Evolutionary conservation across 192 early-diverging fungal genomes (phyloP).

Genomic region (Rhizoclosmatium sp.): DNA sequence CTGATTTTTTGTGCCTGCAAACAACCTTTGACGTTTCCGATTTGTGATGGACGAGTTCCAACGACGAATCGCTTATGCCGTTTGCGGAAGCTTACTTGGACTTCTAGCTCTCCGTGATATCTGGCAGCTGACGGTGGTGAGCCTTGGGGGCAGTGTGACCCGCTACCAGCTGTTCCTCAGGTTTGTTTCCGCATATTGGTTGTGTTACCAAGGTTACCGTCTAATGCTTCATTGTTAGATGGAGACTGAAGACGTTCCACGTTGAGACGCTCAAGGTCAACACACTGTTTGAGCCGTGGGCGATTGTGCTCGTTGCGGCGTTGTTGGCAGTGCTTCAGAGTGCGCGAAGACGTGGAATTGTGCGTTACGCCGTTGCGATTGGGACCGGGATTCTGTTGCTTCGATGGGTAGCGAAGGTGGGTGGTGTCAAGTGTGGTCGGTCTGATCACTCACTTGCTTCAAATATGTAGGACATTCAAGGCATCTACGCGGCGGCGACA

Average conservation of each 20-base stretch:
- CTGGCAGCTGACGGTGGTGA: constrained; percentile 20
- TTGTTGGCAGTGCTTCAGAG: background rate
- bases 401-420: constrained; percentile 23
- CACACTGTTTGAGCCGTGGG: constrained; percentile 16
- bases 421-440: background rate
- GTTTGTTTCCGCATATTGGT: background rate
- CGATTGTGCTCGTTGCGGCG: background rate
- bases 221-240: background rate
- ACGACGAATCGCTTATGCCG: constrained; percentile 5
- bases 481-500: constrained; percentile 14
- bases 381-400: background rate
- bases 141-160: background rate
- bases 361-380: constrained; percentile 19
- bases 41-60: constrained; percentile 7
- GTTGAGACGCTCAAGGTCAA: constrained; percentile 1
- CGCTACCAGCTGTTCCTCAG: constrained; percentile 22
- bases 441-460: background rate
- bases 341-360: constrained; percentile 15
- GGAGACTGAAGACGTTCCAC: constrained; percentile 33
- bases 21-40: background rate
- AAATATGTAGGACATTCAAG: background rate
- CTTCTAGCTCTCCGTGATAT: constrained; percentile 11
- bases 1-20: too few relatives aligned
- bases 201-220: background rate
- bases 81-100: background rate